phyloP scores from a whole-genome alignment of 139 green algal genomes.

The Chlorella sp. region DNA sequence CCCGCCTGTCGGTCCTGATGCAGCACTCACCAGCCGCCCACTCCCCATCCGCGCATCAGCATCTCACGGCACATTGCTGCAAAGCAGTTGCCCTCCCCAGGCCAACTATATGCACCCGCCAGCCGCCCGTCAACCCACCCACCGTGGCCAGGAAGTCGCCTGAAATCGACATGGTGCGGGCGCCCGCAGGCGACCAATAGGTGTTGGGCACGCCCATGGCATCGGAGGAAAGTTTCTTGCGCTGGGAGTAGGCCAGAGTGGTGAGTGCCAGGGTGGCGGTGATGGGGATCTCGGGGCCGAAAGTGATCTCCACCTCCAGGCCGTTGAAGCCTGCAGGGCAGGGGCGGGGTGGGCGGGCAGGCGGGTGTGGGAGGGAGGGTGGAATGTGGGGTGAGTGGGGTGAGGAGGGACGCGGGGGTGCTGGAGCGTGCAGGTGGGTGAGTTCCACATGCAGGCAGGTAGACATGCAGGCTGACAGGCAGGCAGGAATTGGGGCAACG shows the following conservation, averaged over 20 bases:
- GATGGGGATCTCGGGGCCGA: neutral
- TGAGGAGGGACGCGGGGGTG: neutral
- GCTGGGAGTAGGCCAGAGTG: neutral
- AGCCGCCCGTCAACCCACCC: neutral
- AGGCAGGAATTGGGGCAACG: neutral
- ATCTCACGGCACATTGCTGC: neutral
- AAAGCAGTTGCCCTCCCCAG: neutral
- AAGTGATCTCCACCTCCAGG: neutral
- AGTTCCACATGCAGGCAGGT: neutral
- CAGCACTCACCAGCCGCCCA: neutral
- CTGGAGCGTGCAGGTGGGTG: no score
- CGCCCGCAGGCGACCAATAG: neutral
- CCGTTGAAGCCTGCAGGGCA: neutral
- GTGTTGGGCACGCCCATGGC: constrained; percentile 7
- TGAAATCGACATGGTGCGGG: neutral
- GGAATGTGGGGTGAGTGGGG: neutral
- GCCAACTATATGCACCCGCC: neutral
- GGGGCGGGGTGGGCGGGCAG: neutral
- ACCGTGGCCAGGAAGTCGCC: neutral
- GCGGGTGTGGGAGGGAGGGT: no score
- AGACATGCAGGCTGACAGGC: neutral
- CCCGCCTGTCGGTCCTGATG: neutral
- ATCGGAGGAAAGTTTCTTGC: neutral
- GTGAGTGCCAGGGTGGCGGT: neutral
- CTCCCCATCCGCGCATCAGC: neutral